These are phyloP conservation scores for Sarocladiaceae sp. DNA, from an alignment of 2,329 filamentous ascomycete genomes.

Conservation along the genomic window DNA sequence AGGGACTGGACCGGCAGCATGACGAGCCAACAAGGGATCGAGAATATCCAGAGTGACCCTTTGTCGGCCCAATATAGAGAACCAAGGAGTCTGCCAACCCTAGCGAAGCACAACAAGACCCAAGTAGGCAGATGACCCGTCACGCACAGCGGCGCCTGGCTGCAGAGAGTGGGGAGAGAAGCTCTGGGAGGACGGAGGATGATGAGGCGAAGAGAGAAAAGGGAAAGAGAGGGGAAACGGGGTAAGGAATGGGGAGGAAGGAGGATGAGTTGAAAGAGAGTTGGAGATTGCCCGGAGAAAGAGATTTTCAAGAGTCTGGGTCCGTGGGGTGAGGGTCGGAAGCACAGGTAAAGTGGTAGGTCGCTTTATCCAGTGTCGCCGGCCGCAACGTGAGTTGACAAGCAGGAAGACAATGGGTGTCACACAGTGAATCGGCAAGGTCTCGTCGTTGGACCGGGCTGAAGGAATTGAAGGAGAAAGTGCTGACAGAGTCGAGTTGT, in stretches of 20 bases:
- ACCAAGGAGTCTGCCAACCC: conserved; percentile 3
- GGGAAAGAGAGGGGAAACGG: conserved; percentile 9
- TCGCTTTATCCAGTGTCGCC: neutral
- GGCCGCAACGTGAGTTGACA: no score
- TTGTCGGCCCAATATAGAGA: conserved; percentile 8
- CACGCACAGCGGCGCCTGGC: neutral
- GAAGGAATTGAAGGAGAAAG: no score
- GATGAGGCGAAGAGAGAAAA: conserved; percentile 8
- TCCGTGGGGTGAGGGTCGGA: conserved; percentile 3
- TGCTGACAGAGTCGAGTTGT: neutral
- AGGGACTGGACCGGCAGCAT: conserved; percentile 53
- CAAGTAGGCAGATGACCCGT: conserved; percentile 8
- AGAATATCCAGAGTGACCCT: conserved; percentile 6
- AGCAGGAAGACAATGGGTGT: neutral
- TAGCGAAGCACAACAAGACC: neutral
- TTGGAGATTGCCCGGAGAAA: conserved; percentile 6
- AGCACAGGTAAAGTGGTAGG: neutral
- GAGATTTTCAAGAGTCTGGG: neutral
- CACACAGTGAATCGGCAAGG: neutral
- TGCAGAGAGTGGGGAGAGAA: conserved; percentile 3
- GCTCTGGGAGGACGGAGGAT: conserved; percentile 5
- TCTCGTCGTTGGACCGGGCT: neutral
- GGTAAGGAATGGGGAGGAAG: conserved; percentile 4
- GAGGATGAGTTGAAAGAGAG: neutral
- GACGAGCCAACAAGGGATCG: conserved; percentile 16